Evolutionary conservation across 805 yeast genomes (phyloP), one percentile per base, ranked within the genome.

Genomic region (Kregervanrija pseudodelftensis): DNA sequence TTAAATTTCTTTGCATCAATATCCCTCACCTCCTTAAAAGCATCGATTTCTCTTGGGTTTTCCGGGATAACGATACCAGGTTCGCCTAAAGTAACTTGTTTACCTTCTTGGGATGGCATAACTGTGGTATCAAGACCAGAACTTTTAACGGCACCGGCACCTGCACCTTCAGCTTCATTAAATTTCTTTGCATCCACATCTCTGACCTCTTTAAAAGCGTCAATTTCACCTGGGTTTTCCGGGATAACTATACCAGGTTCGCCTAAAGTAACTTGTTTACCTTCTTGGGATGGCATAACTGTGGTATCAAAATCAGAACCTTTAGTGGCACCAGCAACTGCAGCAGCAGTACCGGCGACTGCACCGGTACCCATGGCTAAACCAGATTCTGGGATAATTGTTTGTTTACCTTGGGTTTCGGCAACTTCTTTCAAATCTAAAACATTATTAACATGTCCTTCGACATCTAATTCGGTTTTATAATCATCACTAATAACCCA

Each of bases 231-330:
- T 14, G 86, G 73, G 57, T 84, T 74, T 36, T 67, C 56, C 40
- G 91, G 91, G 52, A 84, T 60, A 34, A 69, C 74, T 48, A 85
- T 72, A 39, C 95, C 95, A 30, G 93, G 88, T 57, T 84, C 90
- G 41, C 87, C 85, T 33, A 69, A 51, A 44, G 73, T 54, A 8
- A 72, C 61, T 47, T 67, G 65, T 41, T 72, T 72, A 30, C 68
- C 71, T 50, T 72, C 77, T n/a, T 54, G 33, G 4, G 71, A 59
- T 38, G 80, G 79, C 63, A 74, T 45, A 16, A 74, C 79, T 11
- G 77, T 70, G 4, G 37, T 33, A 16, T 33, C 45, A 7, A 34
- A 9, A 33, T 15, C 38, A 11, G 44, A 13, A 41, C 74, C 57
- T 28, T 30, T 14, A 5, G 39, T 10, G 12, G 38, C 41, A 9